Evolutionary conservation across 495 filamentous ascomycete species (phyloP), one percentile per base, ranked within the genome.

Genomic region (Tuber aestivum): DNA sequence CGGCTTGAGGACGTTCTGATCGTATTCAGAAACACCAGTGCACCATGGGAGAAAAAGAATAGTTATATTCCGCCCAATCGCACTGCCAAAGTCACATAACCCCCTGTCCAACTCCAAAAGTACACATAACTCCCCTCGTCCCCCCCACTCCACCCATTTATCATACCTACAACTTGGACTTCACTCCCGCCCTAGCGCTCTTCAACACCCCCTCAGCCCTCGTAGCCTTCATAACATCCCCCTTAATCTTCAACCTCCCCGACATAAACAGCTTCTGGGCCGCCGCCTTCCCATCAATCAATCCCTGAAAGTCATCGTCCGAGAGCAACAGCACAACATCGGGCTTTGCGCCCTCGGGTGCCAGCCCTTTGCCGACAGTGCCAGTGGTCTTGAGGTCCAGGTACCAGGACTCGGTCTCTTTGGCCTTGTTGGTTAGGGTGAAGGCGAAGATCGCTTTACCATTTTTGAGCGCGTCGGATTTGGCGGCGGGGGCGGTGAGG

Each of bases 181-280:
- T 94, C 77, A 9, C 56, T 12, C 87, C 86, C 81, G 87, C 89
- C 84, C 91, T 90, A 75, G 94, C 92, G 87, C 94, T 96, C 88
- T 94, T 94, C 77, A 98, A 86, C 83, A 97, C 78, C 72, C 75
- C 78, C 85, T 97, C 93, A 85, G 95, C 91, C 90, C 96, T 97
- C 69, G 95, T 97, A 38, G 95, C 95, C 89, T 96, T 97, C 96
- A 98, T 98, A 70, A 99, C 91, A 85, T 98, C 93, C 70, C 95
- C 95, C 89, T 94, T 96, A 82, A 98, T 89, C 91, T 97, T 99
- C 83, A 99, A 87, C 88, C 97, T 97, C 82, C 95, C 95, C 12
- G 88, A 88, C 94, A 99, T 97, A 87, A 98, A 99, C 75, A 99
- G 85, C 81, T 90, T 90, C 89, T 98, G 95, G 72, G 95, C 94